Evolutionary conservation across 768 basidiomycete species (phyloP).

Genomic region (Amanita inopinata): DNA sequence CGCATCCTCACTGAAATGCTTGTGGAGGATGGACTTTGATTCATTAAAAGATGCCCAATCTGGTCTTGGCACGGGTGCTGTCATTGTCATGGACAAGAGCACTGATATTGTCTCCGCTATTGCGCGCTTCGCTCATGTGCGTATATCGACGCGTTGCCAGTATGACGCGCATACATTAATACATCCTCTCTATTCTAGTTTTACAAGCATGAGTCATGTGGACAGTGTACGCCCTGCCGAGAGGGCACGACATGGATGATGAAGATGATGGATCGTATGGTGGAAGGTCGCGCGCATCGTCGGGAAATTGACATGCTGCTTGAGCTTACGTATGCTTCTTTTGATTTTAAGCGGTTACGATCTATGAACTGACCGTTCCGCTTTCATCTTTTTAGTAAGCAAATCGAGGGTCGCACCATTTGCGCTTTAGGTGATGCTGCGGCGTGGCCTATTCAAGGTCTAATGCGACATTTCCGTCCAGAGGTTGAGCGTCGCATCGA

Average conservation of each 20-base stretch:
- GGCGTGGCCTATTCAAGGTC: constrained; percentile 97
- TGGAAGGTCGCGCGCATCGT: constrained; percentile 79
- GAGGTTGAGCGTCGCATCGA: constrained; percentile 86
- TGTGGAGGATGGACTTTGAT: constrained; percentile 88
- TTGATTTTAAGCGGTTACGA: neutral
- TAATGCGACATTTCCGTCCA: constrained; percentile 96
- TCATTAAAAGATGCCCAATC: constrained; percentile 93
- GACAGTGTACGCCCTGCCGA: constrained; percentile 91
- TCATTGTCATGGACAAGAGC: constrained; percentile 98
- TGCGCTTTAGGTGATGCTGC: constrained; percentile 96
- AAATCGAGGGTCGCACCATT: constrained; percentile 94
- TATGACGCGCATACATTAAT: constrained; percentile 3
- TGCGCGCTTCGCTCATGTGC: constrained; percentile 74
- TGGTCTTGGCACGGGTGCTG: constrained; percentile 96
- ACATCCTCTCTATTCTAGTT: constrained; percentile 34
- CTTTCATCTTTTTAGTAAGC: constrained; percentile 51
- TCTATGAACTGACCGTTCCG: neutral
- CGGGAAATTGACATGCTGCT: constrained; percentile 98
- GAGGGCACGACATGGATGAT: constrained; percentile 99
- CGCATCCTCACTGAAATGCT: neutral
- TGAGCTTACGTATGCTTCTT: constrained; percentile 68
- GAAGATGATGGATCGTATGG: constrained; percentile 99
- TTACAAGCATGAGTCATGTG: constrained; percentile 98
- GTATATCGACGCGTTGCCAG: constrained; percentile 15
- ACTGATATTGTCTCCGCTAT: constrained; percentile 94